Base-by-base conservation (phyloP, 352 stramenopile species). In the Thalassiosira hispida region DNA sequence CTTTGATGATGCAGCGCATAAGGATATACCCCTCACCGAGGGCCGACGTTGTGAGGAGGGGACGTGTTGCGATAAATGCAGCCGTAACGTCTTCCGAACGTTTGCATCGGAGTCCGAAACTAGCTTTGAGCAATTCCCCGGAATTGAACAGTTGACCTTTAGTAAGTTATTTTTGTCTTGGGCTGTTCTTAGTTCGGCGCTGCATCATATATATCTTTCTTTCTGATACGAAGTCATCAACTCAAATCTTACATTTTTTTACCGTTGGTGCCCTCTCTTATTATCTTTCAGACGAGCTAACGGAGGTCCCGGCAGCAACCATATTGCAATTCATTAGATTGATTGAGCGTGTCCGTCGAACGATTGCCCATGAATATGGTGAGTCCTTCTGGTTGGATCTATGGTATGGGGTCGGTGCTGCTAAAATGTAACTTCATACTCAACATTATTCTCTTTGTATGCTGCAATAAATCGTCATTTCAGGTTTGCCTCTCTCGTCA, bases 11-110 rank as follows among this genome's bases (percentile, higher is more conserved):
- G 16, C 16, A 0, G 38, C 31, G 27, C 57, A 74, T 14, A 80
- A 80, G 61, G 53, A 85, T 65, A 46, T 85, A 0, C 77, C 77
- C 8, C 59, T 85, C 1, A 51, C 31, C 18, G 70, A 81, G 29
- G 77, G 77, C 3, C 29, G 77, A 12, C 12, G 23, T 11, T 85
- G 77, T 46, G 69, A 85, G 33, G 77, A 40, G 25, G 77, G 77
- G 1, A 63, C 38, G 14, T 85, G 77, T 38, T 85, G 77, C 51
- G 77, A 79, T 51, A 38, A 12, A 25, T 85, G 77, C 40, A 78
- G 63, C 35, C 69, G 77, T 11, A 85, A 80, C 31, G 62, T 85
- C 40, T 85, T 81, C 27, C 77, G 71, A 4, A 78, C 71, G n/a
- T 85, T 85, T 71, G 64, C 64, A 23, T 25, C 11, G 2, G 47